These are phyloP conservation scores for Diplodia sapinea DNA, from an alignment of 2,329 filamentous ascomycete genomes.

Conservation along the genomic window DNA sequence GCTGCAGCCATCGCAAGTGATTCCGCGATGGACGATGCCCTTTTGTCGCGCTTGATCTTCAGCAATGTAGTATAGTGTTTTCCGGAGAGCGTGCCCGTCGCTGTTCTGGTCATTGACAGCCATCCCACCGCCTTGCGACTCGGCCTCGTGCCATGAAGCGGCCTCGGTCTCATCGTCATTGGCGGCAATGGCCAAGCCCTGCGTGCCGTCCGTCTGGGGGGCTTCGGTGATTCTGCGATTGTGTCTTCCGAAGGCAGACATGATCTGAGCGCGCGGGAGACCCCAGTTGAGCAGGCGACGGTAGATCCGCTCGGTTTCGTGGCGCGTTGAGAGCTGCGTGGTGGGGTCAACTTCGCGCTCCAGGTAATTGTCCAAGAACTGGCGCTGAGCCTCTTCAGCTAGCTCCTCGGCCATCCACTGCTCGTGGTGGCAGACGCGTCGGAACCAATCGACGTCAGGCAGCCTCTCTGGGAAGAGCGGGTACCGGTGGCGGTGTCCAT, in stretches of 20 bases:
- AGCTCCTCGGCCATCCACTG: constrained; percentile 21
- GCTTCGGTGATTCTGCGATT: constrained; percentile 2
- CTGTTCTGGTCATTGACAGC: constrained; percentile 48
- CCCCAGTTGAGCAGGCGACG: constrained; percentile 23
- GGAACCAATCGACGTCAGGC: constrained; percentile 23
- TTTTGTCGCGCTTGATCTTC: constrained; percentile 89
- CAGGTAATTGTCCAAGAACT: constrained; percentile 25
- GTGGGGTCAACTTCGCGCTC: constrained; percentile 13
- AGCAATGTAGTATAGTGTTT: constrained; percentile 86
- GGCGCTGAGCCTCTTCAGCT: constrained; percentile 22
- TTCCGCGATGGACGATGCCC: constrained; percentile 89
- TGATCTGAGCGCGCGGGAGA: constrained; percentile 13
- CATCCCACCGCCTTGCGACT: constrained; percentile 35
- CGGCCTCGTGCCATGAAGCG: constrained; percentile 36
- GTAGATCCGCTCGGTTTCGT: constrained; percentile 5
- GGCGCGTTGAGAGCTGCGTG: not conserved
- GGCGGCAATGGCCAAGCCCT: constrained; percentile 7
- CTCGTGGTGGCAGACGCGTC: constrained; percentile 17
- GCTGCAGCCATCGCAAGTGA: constrained; percentile 88
- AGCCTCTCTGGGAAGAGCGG: constrained; percentile 23
- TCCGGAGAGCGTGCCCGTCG: constrained; percentile 79
- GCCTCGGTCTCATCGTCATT: constrained; percentile 37
- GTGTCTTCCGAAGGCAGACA: constrained; percentile 19
- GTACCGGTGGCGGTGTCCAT: constrained; percentile 18
- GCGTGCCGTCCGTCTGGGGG: constrained; percentile 17